A percentile compares a stretch with the other conserved stretches of the same genome.
These are phyloP conservation scores for Boletus reticuloceps DNA, from an alignment of 768 basidiomycete genomes.

Conservation along the genomic window DNA sequence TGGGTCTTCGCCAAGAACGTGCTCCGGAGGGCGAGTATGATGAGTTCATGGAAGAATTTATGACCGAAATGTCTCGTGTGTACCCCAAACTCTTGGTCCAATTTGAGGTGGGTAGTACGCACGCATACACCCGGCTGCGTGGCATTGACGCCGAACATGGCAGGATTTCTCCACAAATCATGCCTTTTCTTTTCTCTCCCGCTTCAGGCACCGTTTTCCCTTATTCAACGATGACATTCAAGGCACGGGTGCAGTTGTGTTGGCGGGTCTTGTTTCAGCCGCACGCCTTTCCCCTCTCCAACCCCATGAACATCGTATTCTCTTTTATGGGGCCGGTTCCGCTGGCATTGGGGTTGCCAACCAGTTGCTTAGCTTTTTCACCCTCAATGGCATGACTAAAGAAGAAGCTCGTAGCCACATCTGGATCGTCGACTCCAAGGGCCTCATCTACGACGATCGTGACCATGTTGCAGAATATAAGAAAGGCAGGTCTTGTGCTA, in stretches of 20 bases:
- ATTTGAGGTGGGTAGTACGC: conserved; percentile 57
- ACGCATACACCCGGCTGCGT: not conserved
- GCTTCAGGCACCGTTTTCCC: conserved; percentile 72
- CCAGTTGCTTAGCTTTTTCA: conserved; percentile 89
- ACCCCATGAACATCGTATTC: conserved; percentile 73
- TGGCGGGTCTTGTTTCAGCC: conserved; percentile 88
- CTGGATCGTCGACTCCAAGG: conserved; percentile 85
- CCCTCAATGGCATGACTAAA: conserved; percentile 67
- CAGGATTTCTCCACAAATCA: conserved; percentile 92
- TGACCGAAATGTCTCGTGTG: conserved; percentile 69
- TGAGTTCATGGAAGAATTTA: conserved; percentile 92
- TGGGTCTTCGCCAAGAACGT: conserved; percentile 76
- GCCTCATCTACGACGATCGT: conserved; percentile 75
- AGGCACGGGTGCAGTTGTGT: conserved; percentile 87
- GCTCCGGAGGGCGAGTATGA: conserved; percentile 61
- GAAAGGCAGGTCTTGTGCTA: conserved; percentile 50
- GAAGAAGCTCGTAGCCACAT: conserved; percentile 77
- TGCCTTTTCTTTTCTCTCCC: conserved; percentile 81
- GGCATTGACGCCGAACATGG: not conserved
- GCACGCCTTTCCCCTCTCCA: conserved; percentile 69
- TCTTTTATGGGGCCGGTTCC: conserved; percentile 91
- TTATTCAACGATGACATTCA: conserved; percentile 93
- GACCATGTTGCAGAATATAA: conserved; percentile 79
- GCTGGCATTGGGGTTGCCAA: conserved; percentile 91
- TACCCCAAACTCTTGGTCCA: conserved; percentile 86